Evolutionary conservation across 371 early-diverging fungal species (phyloP), one percentile per base, ranked within the genome.

Genomic region (Syncephalastrum contaminatum): DNA sequence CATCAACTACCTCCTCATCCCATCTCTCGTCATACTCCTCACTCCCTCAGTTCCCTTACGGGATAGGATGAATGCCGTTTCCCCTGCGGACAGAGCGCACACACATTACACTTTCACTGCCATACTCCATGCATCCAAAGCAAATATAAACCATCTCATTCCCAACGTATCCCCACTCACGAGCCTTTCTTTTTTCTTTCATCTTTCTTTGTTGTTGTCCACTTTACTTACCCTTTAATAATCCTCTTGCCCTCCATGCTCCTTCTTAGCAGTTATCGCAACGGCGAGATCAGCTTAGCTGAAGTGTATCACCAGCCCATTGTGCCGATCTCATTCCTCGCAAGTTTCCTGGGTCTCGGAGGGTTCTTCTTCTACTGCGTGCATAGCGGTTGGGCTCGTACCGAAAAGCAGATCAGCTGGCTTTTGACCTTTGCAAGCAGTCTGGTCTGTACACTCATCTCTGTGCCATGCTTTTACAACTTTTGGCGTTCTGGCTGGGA

Each of bases 371-470:
- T 60, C 42, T 52, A 46, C 21, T 63, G 63, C 53, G 40, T 60
- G n/a, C 48, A 45, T 20, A 43, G 58, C 4, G 63, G 63, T 3
- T 42, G 51, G 25, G 68, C 68, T 20, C 56, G 55, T n/a, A 67
- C 47, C 6, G 63, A 67, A 24, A 67, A 67, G 44, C 68, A 67
- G 54, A 55, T 60, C 16, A 63, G 63, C 19, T 67, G 68, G 68
- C 24, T 67, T 14, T 46, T 67, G 60, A 67, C 68, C 12, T 63
- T 63, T 43, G 58, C 60, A n/a, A 63, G 63, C 54, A 67, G 68
- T 30, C 36, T 60, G 5, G 61, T 63, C 14, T 67, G 63, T 45
- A 60, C 68, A 0, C 12, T 67, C n/a, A 51, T 54, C n/a, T 63
- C 63, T 12, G 51, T 54, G 6, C 68, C 68, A 4, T 60, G 61